Conservation (phyloP, 148 eudicot genomes). For the Camellia sinensis region DNA sequence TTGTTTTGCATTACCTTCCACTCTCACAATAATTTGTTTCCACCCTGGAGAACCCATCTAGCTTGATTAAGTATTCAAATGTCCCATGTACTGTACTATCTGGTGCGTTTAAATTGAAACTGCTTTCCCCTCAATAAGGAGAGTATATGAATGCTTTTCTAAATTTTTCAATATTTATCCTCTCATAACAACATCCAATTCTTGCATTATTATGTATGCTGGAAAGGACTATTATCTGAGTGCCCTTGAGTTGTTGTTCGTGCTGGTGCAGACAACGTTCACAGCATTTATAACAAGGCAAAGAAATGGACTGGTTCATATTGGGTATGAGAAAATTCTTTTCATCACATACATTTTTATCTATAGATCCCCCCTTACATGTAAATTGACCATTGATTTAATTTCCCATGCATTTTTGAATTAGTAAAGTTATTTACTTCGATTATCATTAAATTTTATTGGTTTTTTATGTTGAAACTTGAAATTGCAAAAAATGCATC, state of each 20-base stretch:
- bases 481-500: no score
- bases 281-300: slow-evolving; percentile 56
- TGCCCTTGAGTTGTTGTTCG: slow-evolving; percentile 1
- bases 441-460: not conserved
- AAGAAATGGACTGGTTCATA: slow-evolving; percentile 75
- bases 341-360: not conserved
- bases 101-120: not conserved
- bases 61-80: not conserved
- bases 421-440: no score
- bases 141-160: not conserved
- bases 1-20: not conserved
- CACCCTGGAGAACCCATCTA: not conserved
- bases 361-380: not conserved
- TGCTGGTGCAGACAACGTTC: slow-evolving; percentile 62
- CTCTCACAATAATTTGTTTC: not conserved
- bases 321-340: slow-evolving; percentile 48
- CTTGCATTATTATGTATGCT: not conserved
- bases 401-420: not conserved
- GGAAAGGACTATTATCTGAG: not conserved
- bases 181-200: not conserved
- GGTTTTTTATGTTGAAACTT: not conserved
- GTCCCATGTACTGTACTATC: not conserved
- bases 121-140: not conserved
- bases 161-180: not conserved
- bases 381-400: not conserved